Percentiles rank a stretch among this genome's conserved stretches.
phyloP scores from a whole-genome alignment of 2,329 filamentous ascomycete genomes.

The Tympanopsis confertula region DNA sequence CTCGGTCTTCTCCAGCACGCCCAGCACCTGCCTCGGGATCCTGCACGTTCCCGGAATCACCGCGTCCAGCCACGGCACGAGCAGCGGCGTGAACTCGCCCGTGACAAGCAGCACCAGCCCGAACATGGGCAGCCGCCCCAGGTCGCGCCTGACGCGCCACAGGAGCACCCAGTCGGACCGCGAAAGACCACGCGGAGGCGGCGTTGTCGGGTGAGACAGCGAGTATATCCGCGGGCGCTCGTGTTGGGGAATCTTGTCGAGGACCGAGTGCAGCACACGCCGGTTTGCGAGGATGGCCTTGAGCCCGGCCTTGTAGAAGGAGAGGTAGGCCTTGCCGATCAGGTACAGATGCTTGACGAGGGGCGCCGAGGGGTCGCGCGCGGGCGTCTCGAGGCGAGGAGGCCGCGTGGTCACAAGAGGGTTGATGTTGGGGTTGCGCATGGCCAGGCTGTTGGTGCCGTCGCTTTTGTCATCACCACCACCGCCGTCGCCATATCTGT shows the following conservation, averaged over 20 bases:
- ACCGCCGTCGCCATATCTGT: too few species aligned
- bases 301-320: slow-evolving; percentile 81
- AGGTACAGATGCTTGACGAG: slow-evolving; percentile 40
- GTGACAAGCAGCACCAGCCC: slow-evolving; percentile 63
- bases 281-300: slow-evolving; percentile 61
- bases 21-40: slow-evolving; percentile 63
- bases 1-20: slow-evolving; percentile 41
- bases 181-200: slow-evolving; percentile 29
- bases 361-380: slow-evolving; percentile 30
- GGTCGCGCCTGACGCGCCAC: slow-evolving; percentile 57
- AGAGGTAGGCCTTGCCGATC: slow-evolving; percentile 63
- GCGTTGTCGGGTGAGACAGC: slow-evolving; percentile 23
- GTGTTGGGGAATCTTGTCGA: slow-evolving; percentile 22
- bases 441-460: not conserved
- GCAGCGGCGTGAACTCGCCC: slow-evolving; percentile 75
- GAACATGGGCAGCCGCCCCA: slow-evolving; percentile 70
- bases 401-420: slow-evolving; percentile 64
- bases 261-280: not conserved
- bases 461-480: too few species aligned
- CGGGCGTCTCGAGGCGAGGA: slow-evolving; percentile 53
- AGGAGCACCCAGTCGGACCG: slow-evolving; percentile 63
- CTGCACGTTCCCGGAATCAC: slow-evolving; percentile 73
- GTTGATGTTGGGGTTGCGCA: slow-evolving; percentile 40
- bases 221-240: slow-evolving; percentile 32
- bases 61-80: slow-evolving; percentile 59